Conservation (phyloP, 257 asterid species). For the Solanum etuberosum region DNA sequence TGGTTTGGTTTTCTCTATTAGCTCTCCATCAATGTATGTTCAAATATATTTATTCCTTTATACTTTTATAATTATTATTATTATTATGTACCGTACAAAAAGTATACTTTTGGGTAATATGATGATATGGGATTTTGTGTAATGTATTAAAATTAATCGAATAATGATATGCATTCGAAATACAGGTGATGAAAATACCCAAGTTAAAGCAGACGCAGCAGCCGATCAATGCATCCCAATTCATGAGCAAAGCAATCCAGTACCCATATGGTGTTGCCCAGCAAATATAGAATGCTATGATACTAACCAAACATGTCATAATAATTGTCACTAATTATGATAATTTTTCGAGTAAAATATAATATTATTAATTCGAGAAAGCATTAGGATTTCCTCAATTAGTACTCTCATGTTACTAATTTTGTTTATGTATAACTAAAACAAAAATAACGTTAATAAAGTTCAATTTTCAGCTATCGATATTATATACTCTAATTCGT, state of each 20-base stretch:
- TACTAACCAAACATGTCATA: background rate
- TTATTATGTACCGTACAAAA: background rate
- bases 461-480: background rate
- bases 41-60: background rate
- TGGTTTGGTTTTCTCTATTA: background rate
- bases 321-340: background rate
- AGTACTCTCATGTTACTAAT: background rate
- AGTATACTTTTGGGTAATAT: background rate
- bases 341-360: background rate
- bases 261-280: background rate
- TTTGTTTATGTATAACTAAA: background rate
- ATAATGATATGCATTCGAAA: background rate
- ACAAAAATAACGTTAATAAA: background rate
- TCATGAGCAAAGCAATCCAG: background rate
- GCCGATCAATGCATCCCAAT: background rate
- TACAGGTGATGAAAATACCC: background rate
- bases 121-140: background rate
- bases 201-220: background rate
- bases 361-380: background rate
- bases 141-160: background rate
- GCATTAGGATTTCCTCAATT: background rate
- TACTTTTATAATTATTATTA: background rate
- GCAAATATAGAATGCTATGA: background rate
- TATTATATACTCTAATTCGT: background rate
- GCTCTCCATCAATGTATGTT: background rate